Conservation (phyloP, 805 yeast species). For the Barnettozyma sucrosica region DNA sequence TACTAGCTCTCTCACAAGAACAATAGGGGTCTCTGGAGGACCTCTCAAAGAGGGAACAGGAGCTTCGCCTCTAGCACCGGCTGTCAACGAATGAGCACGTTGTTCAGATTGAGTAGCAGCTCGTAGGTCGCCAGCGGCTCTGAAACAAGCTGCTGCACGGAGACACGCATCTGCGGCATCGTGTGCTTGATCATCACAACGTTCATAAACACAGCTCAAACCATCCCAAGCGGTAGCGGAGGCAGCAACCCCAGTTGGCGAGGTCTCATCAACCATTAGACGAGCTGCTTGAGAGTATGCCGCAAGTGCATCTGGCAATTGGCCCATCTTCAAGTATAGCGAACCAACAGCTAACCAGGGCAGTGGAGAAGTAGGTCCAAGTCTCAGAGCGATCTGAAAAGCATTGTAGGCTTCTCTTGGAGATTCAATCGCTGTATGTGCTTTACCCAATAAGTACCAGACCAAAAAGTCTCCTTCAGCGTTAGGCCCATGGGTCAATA, state of each 20-base stretch:
- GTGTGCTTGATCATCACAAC: constrained; percentile 52
- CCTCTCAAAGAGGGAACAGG: constrained; percentile 40
- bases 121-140: constrained; percentile 39
- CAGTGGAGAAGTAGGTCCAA: constrained; percentile 48
- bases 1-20: constrained; percentile 28
- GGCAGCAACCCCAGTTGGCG: constrained; percentile 31
- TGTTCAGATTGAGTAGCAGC: constrained; percentile 38
- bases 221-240: constrained; percentile 65
- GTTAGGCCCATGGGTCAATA: constrained; percentile 11
- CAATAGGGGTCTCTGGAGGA: constrained; percentile 43
- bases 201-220: constrained; percentile 52
- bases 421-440: constrained; percentile 40
- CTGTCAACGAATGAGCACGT: constrained; percentile 37
- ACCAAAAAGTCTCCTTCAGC: constrained; percentile 45
- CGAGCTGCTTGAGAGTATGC: constrained; percentile 64
- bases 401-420: constrained; percentile 50
- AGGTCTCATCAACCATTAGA: constrained; percentile 41
- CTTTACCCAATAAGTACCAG: constrained; percentile 49
- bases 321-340: constrained; percentile 51
- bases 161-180: constrained; percentile 58
- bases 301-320: constrained; percentile 58
- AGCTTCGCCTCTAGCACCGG: constrained; percentile 37
- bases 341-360: constrained; percentile 67
- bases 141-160: constrained; percentile 45
- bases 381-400: constrained; percentile 47